A percentile compares a stretch with the other conserved stretches of the same genome.
phyloP scores from a whole-genome alignment of 2,329 filamentous ascomycete genomes.

The Thielaviopsis punctulata region DNA sequence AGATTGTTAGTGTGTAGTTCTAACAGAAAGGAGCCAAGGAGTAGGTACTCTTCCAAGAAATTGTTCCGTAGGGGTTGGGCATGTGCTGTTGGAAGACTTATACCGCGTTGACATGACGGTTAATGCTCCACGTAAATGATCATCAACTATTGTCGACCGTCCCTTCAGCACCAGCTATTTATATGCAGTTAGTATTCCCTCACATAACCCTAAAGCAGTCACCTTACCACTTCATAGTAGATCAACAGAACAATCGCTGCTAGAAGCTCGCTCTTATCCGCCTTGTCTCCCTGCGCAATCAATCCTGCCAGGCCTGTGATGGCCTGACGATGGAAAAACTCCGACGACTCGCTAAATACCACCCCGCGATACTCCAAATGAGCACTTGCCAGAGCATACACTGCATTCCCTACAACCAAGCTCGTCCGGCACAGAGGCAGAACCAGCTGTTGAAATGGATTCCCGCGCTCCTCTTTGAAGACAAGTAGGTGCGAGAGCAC shows the following conservation, averaged over 20 bases:
- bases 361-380: constrained; percentile 55
- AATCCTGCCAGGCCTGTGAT: constrained; percentile 39
- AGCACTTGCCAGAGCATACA: constrained; percentile 69
- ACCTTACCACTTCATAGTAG: constrained; percentile 44
- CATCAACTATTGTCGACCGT: constrained; percentile 40
- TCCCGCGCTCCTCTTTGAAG: constrained; percentile 43
- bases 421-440: constrained; percentile 40
- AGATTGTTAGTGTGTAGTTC: neutral
- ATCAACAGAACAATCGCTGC: constrained; percentile 44
- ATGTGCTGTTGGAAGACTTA: constrained; percentile 16
- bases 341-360: constrained; percentile 34
- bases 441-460: constrained; percentile 45
- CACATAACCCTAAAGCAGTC: neutral
- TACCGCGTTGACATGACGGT: constrained; percentile 32
- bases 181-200: neutral
- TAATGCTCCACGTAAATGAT: constrained; percentile 44
- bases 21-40: neutral
- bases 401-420: constrained; percentile 56
- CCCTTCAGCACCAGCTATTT: constrained; percentile 43
- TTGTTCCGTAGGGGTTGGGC: constrained; percentile 32
- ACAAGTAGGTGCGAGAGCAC: constrained; percentile 48
- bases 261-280: constrained; percentile 38
- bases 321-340: constrained; percentile 42
- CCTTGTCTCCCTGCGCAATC: constrained; percentile 34
- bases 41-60: constrained; percentile 40